Evolutionary conservation across 208 protist genomes (phyloP).

Genomic region (Trypanosoma avium): DNA sequence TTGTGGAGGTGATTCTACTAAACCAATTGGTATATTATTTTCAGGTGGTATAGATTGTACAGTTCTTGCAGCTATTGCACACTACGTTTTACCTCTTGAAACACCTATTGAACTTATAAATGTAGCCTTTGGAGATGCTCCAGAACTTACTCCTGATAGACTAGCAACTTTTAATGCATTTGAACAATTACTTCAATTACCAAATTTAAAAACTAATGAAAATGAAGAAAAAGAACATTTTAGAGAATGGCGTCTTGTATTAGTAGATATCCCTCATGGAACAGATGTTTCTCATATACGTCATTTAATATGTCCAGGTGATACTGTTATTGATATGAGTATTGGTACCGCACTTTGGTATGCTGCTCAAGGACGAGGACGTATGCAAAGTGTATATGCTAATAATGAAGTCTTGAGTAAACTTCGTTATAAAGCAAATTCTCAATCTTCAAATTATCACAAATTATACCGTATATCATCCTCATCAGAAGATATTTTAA

Average conservation of each 20-base stretch:
- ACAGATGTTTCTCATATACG: conserved; percentile 47
- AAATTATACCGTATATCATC: conserved; percentile 22
- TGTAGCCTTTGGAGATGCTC: conserved; percentile 88
- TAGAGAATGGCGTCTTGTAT: conserved; percentile 86
- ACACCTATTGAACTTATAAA: conserved; percentile 94
- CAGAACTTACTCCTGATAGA: conserved; percentile 82
- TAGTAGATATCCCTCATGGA: conserved; percentile 79
- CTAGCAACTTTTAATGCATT: conserved; percentile 71
- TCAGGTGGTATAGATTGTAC: conserved; percentile 95
- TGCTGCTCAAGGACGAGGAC: conserved; percentile 78
- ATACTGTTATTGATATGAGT: conserved; percentile 95
- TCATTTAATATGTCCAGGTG: conserved; percentile 69
- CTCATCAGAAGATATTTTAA: conserved; percentile 2
- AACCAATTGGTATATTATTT: conserved; percentile 89
- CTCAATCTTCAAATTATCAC: neutral
- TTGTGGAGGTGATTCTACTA: conserved; percentile 42
- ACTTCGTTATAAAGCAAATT: conserved; percentile 24
- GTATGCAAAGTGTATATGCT: conserved; percentile 63
- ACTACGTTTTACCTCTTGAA: conserved; percentile 72
- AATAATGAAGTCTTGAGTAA: conserved; percentile 18
- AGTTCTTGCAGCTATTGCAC: conserved; percentile 89
- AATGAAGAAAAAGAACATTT: conserved; percentile 10
- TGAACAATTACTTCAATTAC: conserved; percentile 79
- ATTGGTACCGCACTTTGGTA: conserved; percentile 96
- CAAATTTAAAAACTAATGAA: conserved; percentile 15